These are phyloP conservation scores for Lachnellula suecica DNA, from an alignment of 2,329 filamentous ascomycete species.

Conservation along the genomic window DNA sequence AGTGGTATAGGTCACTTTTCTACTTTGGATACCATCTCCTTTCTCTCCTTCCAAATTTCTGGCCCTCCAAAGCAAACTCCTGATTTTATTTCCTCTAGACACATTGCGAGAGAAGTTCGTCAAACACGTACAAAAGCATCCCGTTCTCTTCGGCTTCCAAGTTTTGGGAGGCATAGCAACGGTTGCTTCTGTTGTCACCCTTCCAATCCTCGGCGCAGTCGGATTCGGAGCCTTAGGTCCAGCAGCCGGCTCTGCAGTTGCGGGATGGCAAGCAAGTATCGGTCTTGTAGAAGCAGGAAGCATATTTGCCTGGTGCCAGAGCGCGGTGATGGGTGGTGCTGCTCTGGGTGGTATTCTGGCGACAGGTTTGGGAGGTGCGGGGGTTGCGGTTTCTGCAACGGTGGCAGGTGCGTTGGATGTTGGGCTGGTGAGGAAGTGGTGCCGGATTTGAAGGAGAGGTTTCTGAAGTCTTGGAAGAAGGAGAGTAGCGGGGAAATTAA, in stretches of 20 bases:
- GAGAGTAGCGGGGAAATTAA: conserved; percentile 4
- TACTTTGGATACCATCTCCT: neutral
- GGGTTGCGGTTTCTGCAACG: conserved; percentile 12
- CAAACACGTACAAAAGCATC: conserved; percentile 11
- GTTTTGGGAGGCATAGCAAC: conserved; percentile 7
- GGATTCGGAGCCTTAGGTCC: conserved; percentile 27
- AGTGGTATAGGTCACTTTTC: neutral
- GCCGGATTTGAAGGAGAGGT: conserved; percentile 14
- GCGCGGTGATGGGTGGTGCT: conserved; percentile 28
- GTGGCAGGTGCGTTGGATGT: conserved; percentile 13
- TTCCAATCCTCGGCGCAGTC: conserved; percentile 21
- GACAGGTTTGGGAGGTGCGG: conserved; percentile 14
- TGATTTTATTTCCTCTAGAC: neutral
- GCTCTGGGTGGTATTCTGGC: conserved; percentile 23
- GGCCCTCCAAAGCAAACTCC: neutral
- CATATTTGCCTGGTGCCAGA: conserved; percentile 32
- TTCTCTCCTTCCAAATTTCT: neutral
- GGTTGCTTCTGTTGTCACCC: conserved; percentile 9
- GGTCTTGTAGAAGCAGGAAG: conserved; percentile 29
- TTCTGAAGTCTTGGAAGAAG: conserved; percentile 15
- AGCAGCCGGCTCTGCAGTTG: conserved; percentile 22
- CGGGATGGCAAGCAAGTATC: conserved; percentile 27
- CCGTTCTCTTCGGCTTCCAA: conserved; percentile 11
- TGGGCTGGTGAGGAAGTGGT: neutral
- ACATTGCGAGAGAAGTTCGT: conserved; percentile 3